Base-by-base conservation (phyloP, 2,329 filamentous ascomycete species). In the Clarireedia paspali region DNA sequence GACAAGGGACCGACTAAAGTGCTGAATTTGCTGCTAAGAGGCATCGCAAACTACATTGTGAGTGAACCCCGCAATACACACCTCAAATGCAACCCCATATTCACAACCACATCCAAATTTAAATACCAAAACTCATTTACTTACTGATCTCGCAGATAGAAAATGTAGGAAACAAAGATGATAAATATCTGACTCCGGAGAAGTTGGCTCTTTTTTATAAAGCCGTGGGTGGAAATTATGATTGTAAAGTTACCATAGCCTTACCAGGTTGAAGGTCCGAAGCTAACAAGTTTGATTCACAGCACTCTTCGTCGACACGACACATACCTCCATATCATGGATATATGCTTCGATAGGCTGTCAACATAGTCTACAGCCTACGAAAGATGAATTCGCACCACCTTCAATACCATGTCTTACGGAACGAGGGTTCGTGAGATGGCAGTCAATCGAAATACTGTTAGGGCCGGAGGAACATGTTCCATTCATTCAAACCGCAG, bases 261-360 rank as follows among this genome's bases (percentile, higher is more conserved):
- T 12, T 47, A 27, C 44, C 44, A 45, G 55, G 27, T 49, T 36
- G 47, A 46, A 42, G 57, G 30, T 42, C 17, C 34, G 27, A 60
- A 53, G 55, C 60, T 63, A 53, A 63, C 38, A 50, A 26, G 9
- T 56, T 58, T 58, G 36, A 39, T 48, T 51, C 57, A 58, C 63
- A 83, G 81, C 79, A 24, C 81, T 97, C 53, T 97, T 97, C 70
- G 76, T 92, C 44, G 79, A 85, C 3, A 89, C 87, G 36, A 84
- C 87, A 20, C 74, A 85, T 58, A 75, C 83, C 39, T 85, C 87
- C 45, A 84, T 99, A 60, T 94, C 91, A 27, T 95, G 90, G 73
- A 94, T 96, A 62, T 97, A 95, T 78, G 88, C 90, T 67, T 88
- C 88, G 6, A 82, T 95, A 51, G 94, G 92, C 63, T 96, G 92